Evolutionary conservation across 805 yeast genomes (phyloP), one percentile per base, ranked within the genome.

Genomic region (Vanderwaltozyma verrucispora): DNA sequence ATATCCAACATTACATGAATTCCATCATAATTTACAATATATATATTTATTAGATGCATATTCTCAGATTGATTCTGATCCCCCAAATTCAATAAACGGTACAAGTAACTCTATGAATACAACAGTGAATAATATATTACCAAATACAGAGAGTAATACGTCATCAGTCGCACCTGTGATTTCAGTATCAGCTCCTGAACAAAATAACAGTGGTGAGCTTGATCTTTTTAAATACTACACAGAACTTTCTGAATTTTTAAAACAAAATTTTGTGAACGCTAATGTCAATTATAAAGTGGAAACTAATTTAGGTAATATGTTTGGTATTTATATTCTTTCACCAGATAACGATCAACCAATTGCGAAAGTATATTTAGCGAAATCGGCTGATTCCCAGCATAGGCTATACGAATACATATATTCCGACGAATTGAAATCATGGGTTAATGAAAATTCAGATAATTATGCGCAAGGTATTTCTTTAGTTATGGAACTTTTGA

Each of bases 201-300:
- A 23, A 4, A 32, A 19, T 3, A 32, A 35, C 24, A 35, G 33
- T 12, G 56, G 53, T 9, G 50, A 49, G 31, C 36, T 59, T 9
- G 63, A 59, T 39, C 44, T 59, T 3, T 59, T 59, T 46, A 57
- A 47, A 30, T 59, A 59, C 37, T 57, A 46, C 33, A 59, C 61
- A 2, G 58, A 54, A 33, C 32, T 56, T 11, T 45, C 52, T 29
- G 47, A 43, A 21, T 49, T 44, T 17, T 33, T 56, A 3, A 36
- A 46, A 17, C 40, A 48, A 3, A 54, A 42, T 35, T 45, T 55
- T n/a, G 33, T 30, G 2, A 51, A 46, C 13, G 39, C 43, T n/a
- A 24, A 40, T 3, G 29, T 48, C 19, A 33, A 45, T 5, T 44
- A 46, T 32, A 40, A 42, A 15, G 46, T 57, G 3, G 38, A 35